Conservation (phyloP, 2,329 filamentous ascomycete genomes). For the Teratosphaeria epicoccoides region DNA sequence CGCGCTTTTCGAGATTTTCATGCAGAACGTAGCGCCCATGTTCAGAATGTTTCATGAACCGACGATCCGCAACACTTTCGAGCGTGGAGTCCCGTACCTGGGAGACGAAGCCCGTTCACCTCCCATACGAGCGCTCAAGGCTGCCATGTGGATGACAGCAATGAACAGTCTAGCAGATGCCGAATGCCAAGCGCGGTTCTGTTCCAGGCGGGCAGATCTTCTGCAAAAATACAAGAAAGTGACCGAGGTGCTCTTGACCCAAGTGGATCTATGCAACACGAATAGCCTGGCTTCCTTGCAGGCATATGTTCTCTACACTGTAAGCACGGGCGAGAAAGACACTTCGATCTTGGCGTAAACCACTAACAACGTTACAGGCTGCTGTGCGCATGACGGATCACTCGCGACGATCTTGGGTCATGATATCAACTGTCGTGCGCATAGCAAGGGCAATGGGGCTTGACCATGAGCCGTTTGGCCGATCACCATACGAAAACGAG, state of each 20-base stretch:
- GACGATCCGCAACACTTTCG: conserved; percentile 15
- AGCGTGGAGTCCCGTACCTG: conserved; percentile 16
- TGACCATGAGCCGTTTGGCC: conserved; percentile 16
- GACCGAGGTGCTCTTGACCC: conserved; percentile 22
- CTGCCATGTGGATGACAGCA: conserved; percentile 23
- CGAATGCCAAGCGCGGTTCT: conserved; percentile 16
- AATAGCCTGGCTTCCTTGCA: conserved; percentile 23
- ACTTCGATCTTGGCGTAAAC: not conserved
- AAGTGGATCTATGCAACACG: conserved; percentile 23
- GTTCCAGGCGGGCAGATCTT: conserved; percentile 12
- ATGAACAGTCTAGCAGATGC: conserved; percentile 22
- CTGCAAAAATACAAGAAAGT: conserved; percentile 15
- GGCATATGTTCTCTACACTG: conserved; percentile 20
- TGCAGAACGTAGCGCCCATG: conserved; percentile 20
- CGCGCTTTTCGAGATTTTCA: conserved; percentile 15
- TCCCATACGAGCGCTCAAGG: conserved; percentile 19
- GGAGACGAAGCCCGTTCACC: conserved; percentile 14
- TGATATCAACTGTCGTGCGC: conserved; percentile 21
- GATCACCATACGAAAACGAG: conserved; percentile 20
- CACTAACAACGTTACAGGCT: not conserved
- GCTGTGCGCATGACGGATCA: conserved; percentile 16
- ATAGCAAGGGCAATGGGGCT: conserved; percentile 24
- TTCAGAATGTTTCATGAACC: conserved; percentile 22
- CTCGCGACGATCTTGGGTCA: conserved; percentile 21
- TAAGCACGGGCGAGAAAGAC: conserved; percentile 6